A percentile compares a stretch with the other conserved stretches of the same genome.
phyloP scores from a whole-genome alignment of 371 early-diverging fungal species.

The Saksenaea vasiformis region DNA sequence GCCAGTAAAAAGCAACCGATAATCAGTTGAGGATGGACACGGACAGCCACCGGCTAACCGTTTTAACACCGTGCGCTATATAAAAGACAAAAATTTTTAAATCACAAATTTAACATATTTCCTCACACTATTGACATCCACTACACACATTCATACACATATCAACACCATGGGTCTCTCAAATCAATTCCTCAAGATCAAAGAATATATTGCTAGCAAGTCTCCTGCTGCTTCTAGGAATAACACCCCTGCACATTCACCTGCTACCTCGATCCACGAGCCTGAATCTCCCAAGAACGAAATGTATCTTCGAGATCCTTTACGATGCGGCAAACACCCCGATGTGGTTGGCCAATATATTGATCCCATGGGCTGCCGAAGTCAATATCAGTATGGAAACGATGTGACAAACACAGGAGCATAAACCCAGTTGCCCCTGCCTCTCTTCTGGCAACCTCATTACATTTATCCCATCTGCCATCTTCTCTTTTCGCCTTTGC shows the following conservation, averaged over 20 bases:
- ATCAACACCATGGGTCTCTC: not conserved
- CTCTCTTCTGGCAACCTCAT: too few species aligned
- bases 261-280: not conserved
- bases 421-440: conserved; percentile 2
- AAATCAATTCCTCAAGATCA: not conserved
- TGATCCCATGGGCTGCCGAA: conserved; percentile 46
- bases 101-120: not conserved
- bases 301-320: not conserved
- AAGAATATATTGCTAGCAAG: not conserved
- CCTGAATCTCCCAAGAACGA: not conserved
- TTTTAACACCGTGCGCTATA: not conserved
- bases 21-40: not conserved
- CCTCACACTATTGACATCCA: not conserved
- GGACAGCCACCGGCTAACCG: conserved; percentile 1
- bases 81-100: not conserved
- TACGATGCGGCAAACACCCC: conserved; percentile 2
- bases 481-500: not conserved
- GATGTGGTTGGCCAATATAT: conserved; percentile 26
- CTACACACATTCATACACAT: not conserved
- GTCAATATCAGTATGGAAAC: conserved; percentile 19
- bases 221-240: not conserved
- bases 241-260: not conserved
- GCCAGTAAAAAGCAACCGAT: not conserved
- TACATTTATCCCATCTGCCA: not conserved
- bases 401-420: conserved; percentile 38